Conservation (phyloP, 2,329 filamentous ascomycete species). For the Penicillium digitatum region DNA sequence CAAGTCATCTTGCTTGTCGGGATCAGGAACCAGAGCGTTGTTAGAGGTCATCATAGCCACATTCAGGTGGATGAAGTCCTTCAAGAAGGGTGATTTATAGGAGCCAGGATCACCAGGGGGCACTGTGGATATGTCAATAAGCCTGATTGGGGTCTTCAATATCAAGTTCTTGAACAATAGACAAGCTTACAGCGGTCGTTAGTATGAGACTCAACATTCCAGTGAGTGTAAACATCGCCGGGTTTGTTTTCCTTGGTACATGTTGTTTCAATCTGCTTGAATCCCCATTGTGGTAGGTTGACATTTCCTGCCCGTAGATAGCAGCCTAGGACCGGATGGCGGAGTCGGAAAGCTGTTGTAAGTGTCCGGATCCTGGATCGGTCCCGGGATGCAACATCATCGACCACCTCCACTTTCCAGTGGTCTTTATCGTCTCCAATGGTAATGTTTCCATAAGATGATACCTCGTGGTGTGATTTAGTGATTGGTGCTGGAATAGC, state of each 20-base stretch:
- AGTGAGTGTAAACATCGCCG: conserved; percentile 91
- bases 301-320: conserved; percentile 93
- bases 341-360: conserved; percentile 87
- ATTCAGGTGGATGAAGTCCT: conserved; percentile 96
- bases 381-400: conserved; percentile 82
- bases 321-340: conserved; percentile 76
- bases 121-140: conserved; percentile 51
- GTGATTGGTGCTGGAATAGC: conserved; percentile 81
- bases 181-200: conserved; percentile 78
- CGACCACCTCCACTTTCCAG: conserved; percentile 89
- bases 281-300: conserved; percentile 97
- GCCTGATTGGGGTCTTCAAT: background rate
- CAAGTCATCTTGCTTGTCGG: conserved; percentile 97
- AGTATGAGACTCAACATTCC: conserved; percentile 94
- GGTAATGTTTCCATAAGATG: conserved; percentile 90
- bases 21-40: conserved; percentile 94
- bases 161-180: conserved; percentile 19
- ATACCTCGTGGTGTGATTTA: conserved; percentile 89
- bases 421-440: conserved; percentile 97
- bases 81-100: conserved; percentile 95
- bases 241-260: conserved; percentile 92
- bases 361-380: conserved; percentile 81
- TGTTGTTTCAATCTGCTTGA: conserved; percentile 98
- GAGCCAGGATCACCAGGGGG: conserved; percentile 82
- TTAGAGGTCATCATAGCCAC: conserved; percentile 99